A percentile compares a stretch with the other conserved stretches of the same genome.
phyloP scores from a whole-genome alignment of 169 alveolate genomes.

The Perkinsus olseni region DNA sequence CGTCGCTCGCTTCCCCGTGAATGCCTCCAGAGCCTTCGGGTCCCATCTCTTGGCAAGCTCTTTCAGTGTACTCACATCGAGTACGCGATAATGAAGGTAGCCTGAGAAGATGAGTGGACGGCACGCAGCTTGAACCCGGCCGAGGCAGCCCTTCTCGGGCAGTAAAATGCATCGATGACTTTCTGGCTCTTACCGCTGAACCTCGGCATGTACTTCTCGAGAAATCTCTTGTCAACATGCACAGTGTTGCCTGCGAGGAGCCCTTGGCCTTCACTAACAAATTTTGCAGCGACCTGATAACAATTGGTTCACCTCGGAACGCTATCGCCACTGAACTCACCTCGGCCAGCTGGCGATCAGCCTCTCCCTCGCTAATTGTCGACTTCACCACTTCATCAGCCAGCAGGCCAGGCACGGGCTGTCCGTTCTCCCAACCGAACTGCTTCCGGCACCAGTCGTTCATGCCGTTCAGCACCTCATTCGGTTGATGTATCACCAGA shows the following conservation, averaged over 20 bases:
- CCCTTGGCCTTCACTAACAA: constrained; percentile 7
- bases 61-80: constrained; percentile 61
- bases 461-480: constrained; percentile 45
- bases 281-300: constrained; percentile 28
- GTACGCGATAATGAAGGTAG: constrained; percentile 44
- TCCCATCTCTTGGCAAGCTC: constrained; percentile 42
- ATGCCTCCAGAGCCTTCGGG: constrained; percentile 19
- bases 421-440: constrained; percentile 48
- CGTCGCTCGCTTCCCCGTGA: constrained; percentile 43
- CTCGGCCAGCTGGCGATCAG: constrained; percentile 41
- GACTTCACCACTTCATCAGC: constrained; percentile 38
- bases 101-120: constrained; percentile 6
- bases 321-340: background rate
- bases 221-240: constrained; percentile 53
- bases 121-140: background rate
- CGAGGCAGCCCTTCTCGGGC: no score
- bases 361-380: constrained; percentile 40
- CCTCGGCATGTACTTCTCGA: constrained; percentile 53
- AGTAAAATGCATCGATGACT: no score
- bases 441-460: constrained; percentile 52
- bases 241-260: constrained; percentile 64
- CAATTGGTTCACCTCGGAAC: background rate
- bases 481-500: constrained; percentile 46
- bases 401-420: constrained; percentile 14
- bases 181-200: background rate